These are phyloP conservation scores for Suhomyces bribrorum DNA, from an alignment of 1,139 yeast genomes.

Conservation along the genomic window DNA sequence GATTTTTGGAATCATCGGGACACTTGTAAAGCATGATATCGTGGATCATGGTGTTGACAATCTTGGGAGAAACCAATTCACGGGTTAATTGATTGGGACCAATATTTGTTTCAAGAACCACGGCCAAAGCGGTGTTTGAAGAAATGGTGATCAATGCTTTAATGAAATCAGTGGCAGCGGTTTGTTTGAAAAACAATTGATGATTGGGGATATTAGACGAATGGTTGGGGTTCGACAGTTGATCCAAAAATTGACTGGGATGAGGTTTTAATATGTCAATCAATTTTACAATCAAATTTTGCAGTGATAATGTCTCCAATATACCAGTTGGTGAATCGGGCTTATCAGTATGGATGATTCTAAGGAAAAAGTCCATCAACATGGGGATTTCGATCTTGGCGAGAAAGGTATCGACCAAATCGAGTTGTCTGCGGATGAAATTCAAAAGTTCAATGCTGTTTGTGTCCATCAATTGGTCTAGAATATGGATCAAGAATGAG, in stretches of 20 bases:
- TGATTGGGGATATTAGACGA: constrained; percentile 31
- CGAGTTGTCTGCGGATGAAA: constrained; percentile 52
- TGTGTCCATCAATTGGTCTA: constrained; percentile 50
- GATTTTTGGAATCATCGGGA: constrained; percentile 15
- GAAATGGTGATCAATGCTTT: constrained; percentile 93
- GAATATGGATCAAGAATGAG: constrained; percentile 42
- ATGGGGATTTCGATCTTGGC: constrained; percentile 60
- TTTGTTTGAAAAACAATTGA: constrained; percentile 63
- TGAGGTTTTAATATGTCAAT: constrained; percentile 52
- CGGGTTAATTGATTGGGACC: constrained; percentile 50
- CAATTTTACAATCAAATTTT: constrained; percentile 52
- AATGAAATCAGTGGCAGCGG: constrained; percentile 92
- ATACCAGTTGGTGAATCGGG: constrained; percentile 67
- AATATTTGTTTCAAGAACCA: constrained; percentile 48
- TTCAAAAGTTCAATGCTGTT: constrained; percentile 52
- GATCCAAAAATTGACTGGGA: constrained; percentile 30
- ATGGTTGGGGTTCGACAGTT: not conserved
- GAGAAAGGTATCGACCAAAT: constrained; percentile 56
- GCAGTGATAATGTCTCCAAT: constrained; percentile 52
- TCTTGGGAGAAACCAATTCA: constrained; percentile 43
- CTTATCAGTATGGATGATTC: constrained; percentile 65
- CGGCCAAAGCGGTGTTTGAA: constrained; percentile 59
- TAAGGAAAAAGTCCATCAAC: constrained; percentile 55
- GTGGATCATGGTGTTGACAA: constrained; percentile 38
- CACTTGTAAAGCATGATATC: constrained; percentile 41